Percentiles rank a stretch among this genome's conserved stretches.
Evolutionary conservation across 306 rosid genomes (phyloP).

Genomic region (Alnus glutinosa): DNA sequence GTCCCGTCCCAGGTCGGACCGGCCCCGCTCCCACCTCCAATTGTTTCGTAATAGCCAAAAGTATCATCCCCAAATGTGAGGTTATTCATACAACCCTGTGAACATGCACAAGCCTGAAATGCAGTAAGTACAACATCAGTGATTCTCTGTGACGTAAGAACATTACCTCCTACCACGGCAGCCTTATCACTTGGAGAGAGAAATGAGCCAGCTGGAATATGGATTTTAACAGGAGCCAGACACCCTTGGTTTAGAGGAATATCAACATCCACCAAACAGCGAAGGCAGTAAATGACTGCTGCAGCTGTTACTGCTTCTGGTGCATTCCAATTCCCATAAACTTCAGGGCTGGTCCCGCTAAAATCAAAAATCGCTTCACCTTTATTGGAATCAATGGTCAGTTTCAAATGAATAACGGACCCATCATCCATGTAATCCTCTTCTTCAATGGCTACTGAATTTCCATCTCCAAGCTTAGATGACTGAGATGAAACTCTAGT

Average conservation of each 20-base stretch:
- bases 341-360: conserved; percentile 77
- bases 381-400: conserved; percentile 69
- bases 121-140: conserved; percentile 90
- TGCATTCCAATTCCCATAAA: conserved; percentile 94
- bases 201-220: conserved; percentile 83
- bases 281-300: conserved; percentile 87
- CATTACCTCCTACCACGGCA: conserved; percentile 93
- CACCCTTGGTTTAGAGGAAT: conserved; percentile 99
- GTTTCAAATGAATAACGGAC: conserved; percentile 80
- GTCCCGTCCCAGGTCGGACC: conserved; percentile 95
- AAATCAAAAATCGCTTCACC: conserved; percentile 90
- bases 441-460: conserved; percentile 58
- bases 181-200: conserved; percentile 91
- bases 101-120: conserved; percentile 94
- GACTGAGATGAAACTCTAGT: conserved; percentile 54
- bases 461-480: conserved; percentile 25
- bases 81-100: conserved; percentile 98
- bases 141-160: conserved; percentile 92
- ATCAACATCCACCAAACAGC: conserved; percentile 84
- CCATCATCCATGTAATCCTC: conserved; percentile 99
- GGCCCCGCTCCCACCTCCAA: conserved; percentile 97
- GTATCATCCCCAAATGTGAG: conserved; percentile 92
- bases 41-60: conserved; percentile 94
- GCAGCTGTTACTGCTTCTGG: conserved; percentile 97
- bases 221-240: conserved; percentile 92